Conservation (phyloP, 768 basidiomycete species). For the Dictyophora rubrovolvata region DNA sequence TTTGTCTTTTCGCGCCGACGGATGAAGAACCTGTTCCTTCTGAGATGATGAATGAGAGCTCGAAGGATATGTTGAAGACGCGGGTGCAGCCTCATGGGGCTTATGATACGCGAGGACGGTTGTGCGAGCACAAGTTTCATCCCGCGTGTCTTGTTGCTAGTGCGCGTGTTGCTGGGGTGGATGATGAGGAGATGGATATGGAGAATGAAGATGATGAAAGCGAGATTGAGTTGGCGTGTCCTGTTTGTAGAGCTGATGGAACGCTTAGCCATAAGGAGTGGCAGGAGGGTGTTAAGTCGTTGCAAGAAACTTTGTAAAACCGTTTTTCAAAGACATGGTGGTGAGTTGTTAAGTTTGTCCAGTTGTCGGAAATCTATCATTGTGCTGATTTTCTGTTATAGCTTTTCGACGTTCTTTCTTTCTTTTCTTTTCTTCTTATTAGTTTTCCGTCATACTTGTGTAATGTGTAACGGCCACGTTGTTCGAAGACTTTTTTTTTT, state of each 20-base stretch:
- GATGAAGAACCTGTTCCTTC: constrained; percentile 53
- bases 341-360: too few species aligned
- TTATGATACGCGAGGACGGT: constrained; percentile 14
- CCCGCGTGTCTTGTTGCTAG: constrained; percentile 59
- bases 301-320: not conserved
- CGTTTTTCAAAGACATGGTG: too few species aligned
- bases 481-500: too few species aligned
- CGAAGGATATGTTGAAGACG: constrained; percentile 16
- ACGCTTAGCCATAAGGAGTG: constrained; percentile 50
- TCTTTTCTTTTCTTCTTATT: too few species aligned
- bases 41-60: constrained; percentile 15
- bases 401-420: too few species aligned
- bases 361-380: too few species aligned
- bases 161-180: constrained; percentile 50
- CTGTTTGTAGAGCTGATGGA: constrained; percentile 59
- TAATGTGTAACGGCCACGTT: too few species aligned
- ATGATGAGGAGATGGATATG: constrained; percentile 38
- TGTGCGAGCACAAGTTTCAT: constrained; percentile 64
- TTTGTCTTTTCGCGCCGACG: constrained; percentile 65
- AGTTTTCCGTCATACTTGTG: too few species aligned
- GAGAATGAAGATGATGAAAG: constrained; percentile 30
- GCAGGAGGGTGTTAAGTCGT: constrained; percentile 32
- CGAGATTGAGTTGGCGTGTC: constrained; percentile 51
- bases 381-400: too few species aligned
- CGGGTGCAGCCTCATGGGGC: constrained; percentile 3